phyloP scores from a whole-genome alignment of 805 yeast species.

The Candida xyloterini region DNA sequence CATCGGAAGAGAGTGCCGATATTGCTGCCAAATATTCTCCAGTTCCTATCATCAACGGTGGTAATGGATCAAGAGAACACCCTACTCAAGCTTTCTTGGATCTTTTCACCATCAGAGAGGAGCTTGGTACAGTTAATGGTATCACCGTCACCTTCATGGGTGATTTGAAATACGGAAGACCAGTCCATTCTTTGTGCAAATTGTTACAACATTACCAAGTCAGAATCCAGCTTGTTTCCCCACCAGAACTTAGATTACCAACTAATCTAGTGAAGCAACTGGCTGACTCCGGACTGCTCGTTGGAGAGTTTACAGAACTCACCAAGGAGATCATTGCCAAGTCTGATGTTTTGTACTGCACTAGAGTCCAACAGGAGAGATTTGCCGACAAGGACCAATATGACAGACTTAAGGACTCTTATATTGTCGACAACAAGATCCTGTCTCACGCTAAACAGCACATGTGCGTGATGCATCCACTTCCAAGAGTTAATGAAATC shows the following conservation, averaged over 20 bases:
- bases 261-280: conserved; percentile 66
- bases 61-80: conserved; percentile 97
- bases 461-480: conserved; percentile 98
- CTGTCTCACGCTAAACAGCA: conserved; percentile 92
- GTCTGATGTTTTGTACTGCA: conserved; percentile 95
- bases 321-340: conserved; percentile 82
- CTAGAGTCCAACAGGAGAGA: conserved; percentile 97
- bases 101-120: conserved; percentile 97
- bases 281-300: conserved; percentile 62
- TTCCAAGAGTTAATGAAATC: conserved; percentile 95
- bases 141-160: conserved; percentile 98
- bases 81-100: conserved; percentile 98
- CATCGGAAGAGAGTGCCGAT: conserved; percentile 85
- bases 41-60: conserved; percentile 96
- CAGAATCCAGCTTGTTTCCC: conserved; percentile 86
- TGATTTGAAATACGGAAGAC: conserved; percentile 96
- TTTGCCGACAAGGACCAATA: conserved; percentile 74
- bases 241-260: conserved; percentile 85
- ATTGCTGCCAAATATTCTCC: conserved; percentile 96
- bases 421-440: conserved; percentile 88
- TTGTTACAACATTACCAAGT: conserved; percentile 90
- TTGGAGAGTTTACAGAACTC: conserved; percentile 68
- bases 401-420: conserved; percentile 84
- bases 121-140: conserved; percentile 97
- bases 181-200: conserved; percentile 94